Base-by-base conservation (phyloP, 208 protist genomes). In the Trypanosoma rangeli region DNA sequence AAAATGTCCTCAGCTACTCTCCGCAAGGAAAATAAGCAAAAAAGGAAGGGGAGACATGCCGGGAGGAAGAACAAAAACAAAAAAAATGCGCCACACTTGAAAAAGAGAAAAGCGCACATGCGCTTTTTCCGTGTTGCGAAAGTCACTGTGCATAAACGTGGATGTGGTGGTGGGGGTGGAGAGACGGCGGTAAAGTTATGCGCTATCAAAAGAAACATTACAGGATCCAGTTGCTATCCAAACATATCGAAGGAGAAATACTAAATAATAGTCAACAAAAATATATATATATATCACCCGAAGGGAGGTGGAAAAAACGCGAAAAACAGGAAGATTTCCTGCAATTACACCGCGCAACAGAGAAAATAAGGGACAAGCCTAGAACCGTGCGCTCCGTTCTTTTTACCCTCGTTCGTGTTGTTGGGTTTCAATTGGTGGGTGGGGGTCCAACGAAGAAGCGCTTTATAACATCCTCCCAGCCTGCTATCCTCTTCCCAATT, bases 271-370 rank as follows among this genome's bases (percentile, higher is more conserved):
- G 2, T 46, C 3, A 46, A 46, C 1, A 9, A 37, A 37, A 7
- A 37, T 9, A 37, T 7, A 37, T 7, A 2, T 7, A 2, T 9
- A 1, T 46, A 5, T 1, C 42, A 5, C 8, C 42, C 15, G 37
- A 4, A 42, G 10, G 10, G 7, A 42, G 7, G 10, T 13, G 10
- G 10, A 46, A 46, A 16, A 46, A 46, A 16, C 8, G 15, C 1
- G 70, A 70, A 65, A 33, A 58, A 68, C 4, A 68, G 35, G 28
- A 68, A 2, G 44, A 28, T 24, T 16, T 24, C 44, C 44, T 31
- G 16, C 13, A 29, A 9, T 18, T 49, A n/a, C 44, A 65, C 0
- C 16, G 26, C 49, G 35, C 12, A 60, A 37, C 22, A 68, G 37
- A 3, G n/a, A 68, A 68, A 46, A 68, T 22, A 56, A 56, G n/a